Evolutionary conservation across 2,329 filamentous ascomycete species (phyloP), one percentile per base, ranked within the genome.

Genomic region (Ophioceras dolichostomum): DNA sequence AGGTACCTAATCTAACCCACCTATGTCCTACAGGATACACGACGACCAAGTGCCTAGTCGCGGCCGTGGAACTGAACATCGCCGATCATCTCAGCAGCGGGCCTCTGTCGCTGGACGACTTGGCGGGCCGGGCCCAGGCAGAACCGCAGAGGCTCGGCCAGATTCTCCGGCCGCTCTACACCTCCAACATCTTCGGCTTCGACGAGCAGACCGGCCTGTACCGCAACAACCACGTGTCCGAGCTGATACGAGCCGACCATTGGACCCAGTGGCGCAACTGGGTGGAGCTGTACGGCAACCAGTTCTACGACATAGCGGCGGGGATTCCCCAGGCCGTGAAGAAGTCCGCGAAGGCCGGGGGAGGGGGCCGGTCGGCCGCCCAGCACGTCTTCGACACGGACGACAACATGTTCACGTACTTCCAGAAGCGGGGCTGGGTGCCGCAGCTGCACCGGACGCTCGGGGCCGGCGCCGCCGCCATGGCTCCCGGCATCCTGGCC

Each of bases 221-320:
- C 43, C 14, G 13, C 26, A 61, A 65, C 45, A 64, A 55, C 41
- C 36, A 17, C 7, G 37, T 45, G 2, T 64, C 62, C 0, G 34
- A 36, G 1, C 47, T 64, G 4, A 49, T 65, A 2, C 37, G 32
- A 0, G 41, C 43, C 2, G 47, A 56, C 36, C 61, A 67, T 43
- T 65, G 61, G 61, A 64, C 59, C 0, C 58, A 62, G 43, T 66
- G 61, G 62, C 55, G 48, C 16, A 55, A 55, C 41, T 65, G 62
- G 63, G 60, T 61, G 2, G 47, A 54, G 2, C 50, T 65, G 2
- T 64, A 65, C 40, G 61, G 58, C 5, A 59, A 57, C 39, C 45
- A 62, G 36, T 64, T 63, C 46, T 67, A 63, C 46, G 58, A 65
- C 40, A 59, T 62, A 27, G 57, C 60, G 0, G 46, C 53, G 4